Evolutionary conservation across 768 basidiomycete species (phyloP), one percentile per base, ranked within the genome.

Genomic region (Dendrothele bispora): DNA sequence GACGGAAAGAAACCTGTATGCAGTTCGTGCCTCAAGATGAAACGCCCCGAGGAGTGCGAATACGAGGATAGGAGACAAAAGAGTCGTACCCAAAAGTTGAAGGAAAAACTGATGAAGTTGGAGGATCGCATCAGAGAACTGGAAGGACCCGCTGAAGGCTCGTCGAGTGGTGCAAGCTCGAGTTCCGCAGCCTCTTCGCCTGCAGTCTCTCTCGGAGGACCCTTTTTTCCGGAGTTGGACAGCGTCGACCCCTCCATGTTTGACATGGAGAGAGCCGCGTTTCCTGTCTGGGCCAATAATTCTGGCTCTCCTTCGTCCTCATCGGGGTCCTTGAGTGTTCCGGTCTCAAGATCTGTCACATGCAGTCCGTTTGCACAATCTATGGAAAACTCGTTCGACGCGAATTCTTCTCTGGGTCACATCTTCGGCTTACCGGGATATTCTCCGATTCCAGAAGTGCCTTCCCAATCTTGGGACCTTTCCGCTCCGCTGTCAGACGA

Each of bases 11-110:
- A 78, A 32, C 83, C 83, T 14, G 67, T 74, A 28, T 84, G 83
- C 57, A 62, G 65, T 18, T 79, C 80, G 55, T 85, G 82, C 55
- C 61, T 62, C 51, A 77, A 79, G 52, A 76, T 80, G 65, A 77
- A 76, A 57, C 64, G 81, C 21, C 61, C 64, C 4, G 64, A 71
- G 21, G 73, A 78, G 40, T 84, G 83, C 60, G 63, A 73, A 45
- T 85, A 83, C 65, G 79, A 83, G 55, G 81, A 84, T 57, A 74
- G 73, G 60, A 73, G 73, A 53, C 76, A 74, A 47, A 80, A 81
- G 60, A 82, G 78, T 56, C 73, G 81, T 14, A 83, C 80, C 1
- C 76, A 81, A 58, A 66, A 77, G 20, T 65, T 84, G 27, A 77
- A 74, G 50, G 80, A 83, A 55, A 80, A 82, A 59, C 67, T 83